These are phyloP conservation scores for Discostella stelligera DNA, from an alignment of 352 stramenopile genomes.

Conservation along the genomic window DNA sequence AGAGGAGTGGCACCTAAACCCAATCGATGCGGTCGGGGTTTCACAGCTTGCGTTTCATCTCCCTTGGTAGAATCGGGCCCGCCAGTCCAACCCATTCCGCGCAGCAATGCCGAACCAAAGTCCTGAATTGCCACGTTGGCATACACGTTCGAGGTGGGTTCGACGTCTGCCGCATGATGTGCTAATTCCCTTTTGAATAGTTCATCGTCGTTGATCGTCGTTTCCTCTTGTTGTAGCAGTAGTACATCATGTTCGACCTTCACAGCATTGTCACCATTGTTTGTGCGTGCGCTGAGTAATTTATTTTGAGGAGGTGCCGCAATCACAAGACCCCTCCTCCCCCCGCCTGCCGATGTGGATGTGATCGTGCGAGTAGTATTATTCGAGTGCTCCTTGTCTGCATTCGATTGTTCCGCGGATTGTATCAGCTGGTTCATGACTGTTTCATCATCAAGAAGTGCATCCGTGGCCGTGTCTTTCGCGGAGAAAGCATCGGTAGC, in stretches of 20 bases:
- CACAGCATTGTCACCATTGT: constrained; percentile 1
- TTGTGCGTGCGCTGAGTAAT: constrained; percentile 11
- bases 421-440: constrained; percentile 32
- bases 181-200: constrained; percentile 33
- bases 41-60: constrained; percentile 34
- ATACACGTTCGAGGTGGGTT: constrained; percentile 45
- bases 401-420: constrained; percentile 25
- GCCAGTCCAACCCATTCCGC: constrained; percentile 97
- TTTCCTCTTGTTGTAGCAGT: constrained; percentile 1
- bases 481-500: constrained; percentile 4
- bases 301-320: constrained; percentile 35
- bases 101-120: constrained; percentile 93
- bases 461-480: neutral
- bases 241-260: constrained; percentile 3
- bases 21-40: constrained; percentile 89
- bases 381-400: constrained; percentile 5
- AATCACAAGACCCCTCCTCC: constrained; percentile 19
- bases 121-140: constrained; percentile 85
- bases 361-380: neutral
- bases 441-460: constrained; percentile 21
- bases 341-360: neutral
- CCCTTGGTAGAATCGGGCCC: constrained; percentile 33
- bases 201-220: constrained; percentile 36
- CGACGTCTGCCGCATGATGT: constrained; percentile 40
- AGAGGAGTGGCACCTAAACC: constrained; percentile 89